phyloP scores from a whole-genome alignment of 495 filamentous ascomycete genomes.

The Penicillium bialowiezense region DNA sequence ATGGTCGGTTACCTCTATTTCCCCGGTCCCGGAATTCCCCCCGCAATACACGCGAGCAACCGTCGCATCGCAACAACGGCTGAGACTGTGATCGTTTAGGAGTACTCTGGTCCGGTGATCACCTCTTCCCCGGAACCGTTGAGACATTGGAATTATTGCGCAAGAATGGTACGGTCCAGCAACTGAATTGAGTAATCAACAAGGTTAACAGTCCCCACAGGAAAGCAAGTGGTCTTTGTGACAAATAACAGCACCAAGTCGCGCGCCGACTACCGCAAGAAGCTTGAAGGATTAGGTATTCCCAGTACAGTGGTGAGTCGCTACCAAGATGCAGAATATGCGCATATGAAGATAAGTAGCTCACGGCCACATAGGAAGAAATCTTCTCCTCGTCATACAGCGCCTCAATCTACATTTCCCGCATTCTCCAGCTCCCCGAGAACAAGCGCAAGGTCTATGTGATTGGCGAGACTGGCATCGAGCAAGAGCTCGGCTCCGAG shows the following conservation, averaged over 20 bases:
- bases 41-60: not conserved
- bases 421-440: constrained; percentile 73
- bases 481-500: constrained; percentile 78
- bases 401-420: constrained; percentile 91
- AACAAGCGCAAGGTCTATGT: constrained; percentile 91
- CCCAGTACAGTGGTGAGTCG: constrained; percentile 60
- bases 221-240: constrained; percentile 92
- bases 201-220: constrained; percentile 38
- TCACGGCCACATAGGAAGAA: constrained; percentile 61
- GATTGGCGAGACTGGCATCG: constrained; percentile 87
- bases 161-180: constrained; percentile 58
- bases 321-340: too few relatives aligned
- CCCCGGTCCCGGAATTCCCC: constrained; percentile 10
- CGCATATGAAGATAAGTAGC: too few relatives aligned
- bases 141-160: constrained; percentile 82
- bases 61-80: constrained; percentile 11
- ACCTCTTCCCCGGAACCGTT: constrained; percentile 75
- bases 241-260: constrained; percentile 99
- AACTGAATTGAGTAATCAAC: constrained; percentile 1
- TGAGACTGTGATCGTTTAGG: constrained; percentile 51
- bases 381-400: constrained; percentile 96
- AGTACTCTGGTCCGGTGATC: constrained; percentile 93
- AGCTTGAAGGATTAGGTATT: constrained; percentile 80
- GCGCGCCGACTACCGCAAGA: constrained; percentile 85
- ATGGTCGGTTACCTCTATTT: constrained; percentile 61